Base-by-base conservation (phyloP, 2,329 filamentous ascomycete species). In the Zymoseptoria pseudotritici region DNA sequence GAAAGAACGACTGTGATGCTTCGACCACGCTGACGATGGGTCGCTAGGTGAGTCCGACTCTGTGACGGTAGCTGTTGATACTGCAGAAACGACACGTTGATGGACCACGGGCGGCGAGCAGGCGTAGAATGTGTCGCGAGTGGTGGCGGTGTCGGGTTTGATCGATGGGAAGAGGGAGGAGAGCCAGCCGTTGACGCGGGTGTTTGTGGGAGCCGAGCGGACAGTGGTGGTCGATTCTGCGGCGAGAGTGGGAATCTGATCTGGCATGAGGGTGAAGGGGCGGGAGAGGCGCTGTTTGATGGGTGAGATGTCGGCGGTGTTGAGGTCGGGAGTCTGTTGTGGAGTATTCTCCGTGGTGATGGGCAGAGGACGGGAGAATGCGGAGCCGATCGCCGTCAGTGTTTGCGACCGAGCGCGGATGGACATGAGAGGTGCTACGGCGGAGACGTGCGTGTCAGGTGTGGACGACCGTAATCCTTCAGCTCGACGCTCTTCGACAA, bases 321-420 rank as follows among this genome's bases (percentile, higher is more conserved):
- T 24, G 31, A 53, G 22, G 20, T 29, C 52, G 9, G 54, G 57
- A 42, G 54, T 26, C 22, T 56, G n/a, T 55, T 58, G 51, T 31
- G 49, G 24, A 46, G 49, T 49, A 26, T 50, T 54, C 26, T 42
- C 46, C 21, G 58, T 58, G 11, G 60, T 36, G 7, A 56, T 53
- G 31, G 62, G 26, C 61, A 63, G 50, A 0, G 77, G 77, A 3
- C 73, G 70, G 4, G 77, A 78, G 61, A 80, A 77, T 0, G 75
- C 77, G 26, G 76, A 78, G 21, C 78, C 78, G 51, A 80, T 80
- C 46, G 78, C 77, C 4, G 71, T 76, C n/a, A 80, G 73, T 0
- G 78, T 80, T 61, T 79, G 74, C 4, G 76, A 76, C 59, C 78
- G 73, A 17, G 77, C 78, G n/a, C 74, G 73, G 63, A 79, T 73